These are phyloP conservation scores for Polysphondylium violaceum DNA, from an alignment of 78 protist species.

Conservation along the genomic window DNA sequence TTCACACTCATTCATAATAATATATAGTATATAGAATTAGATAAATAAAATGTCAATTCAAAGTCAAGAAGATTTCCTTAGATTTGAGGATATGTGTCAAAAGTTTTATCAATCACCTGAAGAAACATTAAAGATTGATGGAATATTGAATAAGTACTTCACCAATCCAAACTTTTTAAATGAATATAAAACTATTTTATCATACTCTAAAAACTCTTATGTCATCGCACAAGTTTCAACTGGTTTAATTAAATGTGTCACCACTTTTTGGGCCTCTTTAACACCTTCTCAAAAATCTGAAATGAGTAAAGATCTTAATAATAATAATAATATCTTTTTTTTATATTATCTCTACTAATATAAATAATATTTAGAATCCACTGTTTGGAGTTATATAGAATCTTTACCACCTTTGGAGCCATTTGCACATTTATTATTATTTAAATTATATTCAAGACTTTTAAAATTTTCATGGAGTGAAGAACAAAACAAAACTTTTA, in stretches of 20 bases:
- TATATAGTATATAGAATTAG: too few species aligned
- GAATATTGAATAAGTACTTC: slow-evolving; percentile 45
- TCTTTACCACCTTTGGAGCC: slow-evolving; percentile 57
- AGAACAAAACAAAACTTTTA: slow-evolving; percentile 6
- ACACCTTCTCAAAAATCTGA: slow-evolving; percentile 44
- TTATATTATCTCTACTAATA: not conserved
- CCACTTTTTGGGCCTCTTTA: slow-evolving; percentile 43
- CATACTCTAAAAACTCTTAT: slow-evolving; percentile 53
- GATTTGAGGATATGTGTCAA: slow-evolving; percentile 54
- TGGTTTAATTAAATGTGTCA: slow-evolving; percentile 46
- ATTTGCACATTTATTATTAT: slow-evolving; percentile 18
- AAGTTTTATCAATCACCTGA: slow-evolving; percentile 41
- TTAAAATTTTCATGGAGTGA: slow-evolving; percentile 57
- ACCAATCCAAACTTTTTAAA: slow-evolving; percentile 55
- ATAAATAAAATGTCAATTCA: slow-evolving; percentile 71
- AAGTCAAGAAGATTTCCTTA: slow-evolving; percentile 57
- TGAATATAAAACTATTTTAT: slow-evolving; percentile 42
- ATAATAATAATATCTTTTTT: not conserved
- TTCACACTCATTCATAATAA: too few species aligned
- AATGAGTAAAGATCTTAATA: slow-evolving; percentile 33
- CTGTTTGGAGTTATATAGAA: slow-evolving; percentile 37
- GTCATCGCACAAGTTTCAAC: slow-evolving; percentile 60
- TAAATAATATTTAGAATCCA: slow-evolving; percentile 1
- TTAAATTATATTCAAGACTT: slow-evolving; percentile 45
- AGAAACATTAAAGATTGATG: slow-evolving; percentile 52